A percentile compares a stretch with the other conserved stretches of the same genome.
phyloP scores from a whole-genome alignment of 225 moss, liverwort and hornwort genomes.

The Lunularia cruciata region DNA sequence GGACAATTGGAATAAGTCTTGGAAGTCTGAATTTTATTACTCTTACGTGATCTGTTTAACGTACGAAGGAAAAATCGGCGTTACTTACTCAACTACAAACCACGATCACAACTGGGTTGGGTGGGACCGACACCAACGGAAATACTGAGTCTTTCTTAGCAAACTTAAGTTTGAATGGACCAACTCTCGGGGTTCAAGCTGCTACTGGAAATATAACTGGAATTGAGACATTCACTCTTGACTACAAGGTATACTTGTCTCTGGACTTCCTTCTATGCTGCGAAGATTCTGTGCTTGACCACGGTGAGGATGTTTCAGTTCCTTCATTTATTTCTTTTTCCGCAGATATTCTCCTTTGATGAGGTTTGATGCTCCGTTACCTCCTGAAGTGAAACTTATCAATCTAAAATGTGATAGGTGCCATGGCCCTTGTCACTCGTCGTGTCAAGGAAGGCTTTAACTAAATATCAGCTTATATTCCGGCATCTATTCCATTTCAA shows the following conservation, averaged over 20 bases:
- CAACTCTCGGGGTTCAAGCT: conserved; percentile 44
- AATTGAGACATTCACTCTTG: conserved; percentile 91
- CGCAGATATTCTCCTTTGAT: no score
- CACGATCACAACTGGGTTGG: conserved; percentile 63
- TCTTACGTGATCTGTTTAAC: no score
- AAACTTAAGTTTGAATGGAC: conserved; percentile 51
- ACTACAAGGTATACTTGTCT: conserved; percentile 79
- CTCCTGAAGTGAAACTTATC: not conserved
- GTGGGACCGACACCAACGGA: conserved; percentile 45
- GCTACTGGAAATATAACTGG: conserved; percentile 75
- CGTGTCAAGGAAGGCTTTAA: conserved; percentile 87
- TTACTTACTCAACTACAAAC: conserved; percentile 80
- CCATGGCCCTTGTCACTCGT: conserved; percentile 92
- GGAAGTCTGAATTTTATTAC: no score
- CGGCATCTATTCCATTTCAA: conserved; percentile 96
- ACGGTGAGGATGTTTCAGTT: no score
- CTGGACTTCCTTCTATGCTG: no score
- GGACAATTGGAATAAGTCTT: no score
- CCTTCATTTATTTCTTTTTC: no score
- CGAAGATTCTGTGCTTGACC: no score
- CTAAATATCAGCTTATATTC: conserved; percentile 95
- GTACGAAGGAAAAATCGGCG: conserved; percentile 71
- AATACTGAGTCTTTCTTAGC: conserved; percentile 38
- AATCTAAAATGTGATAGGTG: no score
- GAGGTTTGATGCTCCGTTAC: no score